phyloP scores from a whole-genome alignment of 2,329 filamentous ascomycete species.

The Zarea fungicola region DNA sequence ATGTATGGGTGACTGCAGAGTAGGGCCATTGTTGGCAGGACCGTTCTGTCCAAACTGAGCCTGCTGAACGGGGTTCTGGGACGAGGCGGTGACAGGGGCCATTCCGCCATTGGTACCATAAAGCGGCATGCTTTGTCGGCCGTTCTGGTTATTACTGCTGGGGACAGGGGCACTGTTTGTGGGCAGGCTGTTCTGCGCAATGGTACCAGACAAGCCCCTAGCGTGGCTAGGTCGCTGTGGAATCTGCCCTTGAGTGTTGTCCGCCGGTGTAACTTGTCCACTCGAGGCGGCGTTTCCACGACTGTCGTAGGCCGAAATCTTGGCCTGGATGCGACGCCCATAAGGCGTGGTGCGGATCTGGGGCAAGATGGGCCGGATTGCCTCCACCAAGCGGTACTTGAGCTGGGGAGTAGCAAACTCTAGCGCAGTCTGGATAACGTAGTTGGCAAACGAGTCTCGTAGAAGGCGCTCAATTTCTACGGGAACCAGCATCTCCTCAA shows the following conservation, averaged over 20 bases:
- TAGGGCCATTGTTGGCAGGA: slow-evolving; percentile 10
- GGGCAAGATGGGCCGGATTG: slow-evolving; percentile 78
- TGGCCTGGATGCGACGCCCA: slow-evolving; percentile 86
- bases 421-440: slow-evolving; percentile 93
- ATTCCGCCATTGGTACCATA: slow-evolving; percentile 31
- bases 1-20: slow-evolving; percentile 23
- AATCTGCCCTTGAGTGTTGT: slow-evolving; percentile 50
- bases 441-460: slow-evolving; percentile 92
- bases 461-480: slow-evolving; percentile 83
- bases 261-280: slow-evolving; percentile 47
- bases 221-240: slow-evolving; percentile 39
- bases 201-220: slow-evolving; percentile 36
- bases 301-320: slow-evolving; percentile 63
- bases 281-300: slow-evolving; percentile 38
- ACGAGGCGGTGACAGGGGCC: slow-evolving; percentile 26
- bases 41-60: slow-evolving; percentile 7
- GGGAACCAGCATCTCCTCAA: slow-evolving; percentile 71
- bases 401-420: slow-evolving; percentile 73
- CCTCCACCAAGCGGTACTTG: slow-evolving; percentile 73
- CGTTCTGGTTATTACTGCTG: slow-evolving; percentile 21
- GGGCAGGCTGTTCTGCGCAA: background rate
- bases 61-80: slow-evolving; percentile 16
- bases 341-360: slow-evolving; percentile 87
- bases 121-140: slow-evolving; percentile 29
- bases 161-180: slow-evolving; percentile 31